Evolutionary conservation across 495 filamentous ascomycete species (phyloP), one percentile per base, ranked within the genome.

Genomic region (Trichocladium antarcticum): DNA sequence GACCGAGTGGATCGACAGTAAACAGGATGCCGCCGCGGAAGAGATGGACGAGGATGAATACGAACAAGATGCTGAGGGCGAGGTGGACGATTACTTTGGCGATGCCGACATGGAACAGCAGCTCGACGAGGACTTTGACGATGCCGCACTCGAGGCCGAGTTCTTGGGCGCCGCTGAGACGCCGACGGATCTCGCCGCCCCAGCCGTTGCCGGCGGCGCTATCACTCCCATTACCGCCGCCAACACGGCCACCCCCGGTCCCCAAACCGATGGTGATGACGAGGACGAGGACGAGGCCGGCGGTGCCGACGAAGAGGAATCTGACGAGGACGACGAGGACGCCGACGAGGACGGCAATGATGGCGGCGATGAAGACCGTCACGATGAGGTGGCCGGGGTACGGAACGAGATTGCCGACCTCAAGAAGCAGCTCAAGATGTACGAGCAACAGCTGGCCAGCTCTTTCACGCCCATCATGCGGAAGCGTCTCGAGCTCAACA

Each of bases 1-100:
- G 37, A 84, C 75, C 46, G 77, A 83, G 42, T 68, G 87, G 41
- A 55, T 92, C 12, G 87, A 92, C 42, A 74, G 72, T 16, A 70
- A 79, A 34, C 68, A 74, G 0, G 74, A 76, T 8, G 63, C 65
- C 20, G 61, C 63, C 24, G 59, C 49, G 19, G 73, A 72, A 17
- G 74, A 75, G 14, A 70, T 75, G 35, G 73, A 61, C 3, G 69
- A 70, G 10, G 72, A 77, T 22, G 78, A 80, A 38, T 79, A 84
- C n/a, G 75, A 78, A 17, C 77, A 76, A 12, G 68, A 84, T 15
- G 76, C 77, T 24, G 78, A 76, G 12, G 68, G 68, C 8, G 75
- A 76, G 35, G 74, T 74, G 21, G 73, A 69, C 10, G 67, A 71
- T 20, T 69, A 69, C 51, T 70, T 71, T 49, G 62, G 59, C 22